Conservation (phyloP, 2,329 filamentous ascomycete species). For the Spiromastix sp. region DNA sequence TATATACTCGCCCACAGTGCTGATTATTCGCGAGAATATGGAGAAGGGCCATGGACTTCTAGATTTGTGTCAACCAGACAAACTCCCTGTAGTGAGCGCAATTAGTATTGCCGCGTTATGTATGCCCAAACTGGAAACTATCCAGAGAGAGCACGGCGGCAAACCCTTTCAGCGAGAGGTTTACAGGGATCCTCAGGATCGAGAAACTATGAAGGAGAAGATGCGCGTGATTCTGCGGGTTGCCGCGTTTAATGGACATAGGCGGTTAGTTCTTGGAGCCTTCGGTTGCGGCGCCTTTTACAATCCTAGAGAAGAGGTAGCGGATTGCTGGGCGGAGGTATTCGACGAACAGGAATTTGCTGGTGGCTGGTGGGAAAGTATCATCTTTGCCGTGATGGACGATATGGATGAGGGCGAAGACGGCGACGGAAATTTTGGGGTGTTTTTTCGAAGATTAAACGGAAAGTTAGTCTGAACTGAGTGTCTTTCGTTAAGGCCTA, state of each 20-base stretch:
- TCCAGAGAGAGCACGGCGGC: slow-evolving; percentile 8
- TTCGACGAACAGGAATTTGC: slow-evolving; percentile 50
- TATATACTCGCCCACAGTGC: slow-evolving; percentile 51
- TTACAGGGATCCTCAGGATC: slow-evolving; percentile 36
- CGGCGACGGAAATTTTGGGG: slow-evolving; percentile 22
- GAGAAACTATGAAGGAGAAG: slow-evolving; percentile 50
- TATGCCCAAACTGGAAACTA: slow-evolving; percentile 25
- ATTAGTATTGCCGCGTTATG: slow-evolving; percentile 50
- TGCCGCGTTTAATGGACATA: slow-evolving; percentile 47
- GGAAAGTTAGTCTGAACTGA: slow-evolving; percentile 18
- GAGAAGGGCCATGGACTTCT: slow-evolving; percentile 39
- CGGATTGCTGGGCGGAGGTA: slow-evolving; percentile 51
- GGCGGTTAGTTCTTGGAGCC: slow-evolving; percentile 55
- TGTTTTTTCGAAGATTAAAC: slow-evolving; percentile 21
- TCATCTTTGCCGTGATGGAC: slow-evolving; percentile 54
- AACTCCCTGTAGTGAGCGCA: slow-evolving; percentile 45
- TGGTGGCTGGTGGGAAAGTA: slow-evolving; percentile 53
- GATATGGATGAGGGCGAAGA: slow-evolving; percentile 16
- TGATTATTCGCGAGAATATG: slow-evolving; percentile 46
- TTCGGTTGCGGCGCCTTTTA: slow-evolving; percentile 58
- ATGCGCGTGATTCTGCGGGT: slow-evolving; percentile 52
- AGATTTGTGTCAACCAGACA: slow-evolving; percentile 21
- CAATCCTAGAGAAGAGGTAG: slow-evolving; percentile 55
- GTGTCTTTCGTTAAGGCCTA: too few relatives aligned
- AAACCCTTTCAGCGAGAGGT: slow-evolving; percentile 13